These are phyloP conservation scores for Talaromyces sp. DNA, from an alignment of 2,329 filamentous ascomycete species.

Conservation along the genomic window DNA sequence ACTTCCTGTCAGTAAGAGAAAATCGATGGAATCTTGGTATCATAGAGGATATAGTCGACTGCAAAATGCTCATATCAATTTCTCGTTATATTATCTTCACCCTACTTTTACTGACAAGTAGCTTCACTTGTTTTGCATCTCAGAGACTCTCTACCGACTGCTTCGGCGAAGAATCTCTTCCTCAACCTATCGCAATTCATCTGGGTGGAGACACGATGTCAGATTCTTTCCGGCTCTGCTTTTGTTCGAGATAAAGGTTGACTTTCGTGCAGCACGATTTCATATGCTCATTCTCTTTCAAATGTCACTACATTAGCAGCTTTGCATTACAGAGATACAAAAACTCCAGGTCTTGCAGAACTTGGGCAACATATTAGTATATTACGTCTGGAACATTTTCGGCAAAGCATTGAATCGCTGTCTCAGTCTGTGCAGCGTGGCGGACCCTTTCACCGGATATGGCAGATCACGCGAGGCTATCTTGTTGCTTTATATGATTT, in stretches of 20 bases:
- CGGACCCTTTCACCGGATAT: not conserved
- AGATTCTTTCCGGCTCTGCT: not conserved
- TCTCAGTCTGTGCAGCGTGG: not conserved
- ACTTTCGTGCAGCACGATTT: not conserved
- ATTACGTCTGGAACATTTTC: not conserved
- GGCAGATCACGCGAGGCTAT: not conserved
- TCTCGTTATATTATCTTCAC: not conserved
- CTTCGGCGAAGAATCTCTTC: not conserved
- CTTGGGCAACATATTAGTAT: not conserved
- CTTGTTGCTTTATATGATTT: not conserved
- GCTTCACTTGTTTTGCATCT: not conserved
- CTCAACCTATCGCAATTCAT: not conserved
- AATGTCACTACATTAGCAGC: not conserved
- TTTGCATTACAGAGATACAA: not conserved
- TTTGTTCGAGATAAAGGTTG: not conserved
- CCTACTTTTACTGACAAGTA: not conserved
- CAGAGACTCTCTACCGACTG: not conserved
- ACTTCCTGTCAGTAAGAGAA: not conserved
- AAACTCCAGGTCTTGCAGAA: not conserved
- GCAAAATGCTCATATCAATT: not conserved
- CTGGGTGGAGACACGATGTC: not conserved
- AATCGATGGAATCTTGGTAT: not conserved
- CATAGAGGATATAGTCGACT: not conserved
- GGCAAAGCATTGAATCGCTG: not conserved
- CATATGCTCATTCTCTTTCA: not conserved